Percentiles rank a stretch among this genome's conserved stretches.
phyloP scores from a whole-genome alignment of 768 basidiomycete species.

The Hortiboletus flavorubellus region DNA sequence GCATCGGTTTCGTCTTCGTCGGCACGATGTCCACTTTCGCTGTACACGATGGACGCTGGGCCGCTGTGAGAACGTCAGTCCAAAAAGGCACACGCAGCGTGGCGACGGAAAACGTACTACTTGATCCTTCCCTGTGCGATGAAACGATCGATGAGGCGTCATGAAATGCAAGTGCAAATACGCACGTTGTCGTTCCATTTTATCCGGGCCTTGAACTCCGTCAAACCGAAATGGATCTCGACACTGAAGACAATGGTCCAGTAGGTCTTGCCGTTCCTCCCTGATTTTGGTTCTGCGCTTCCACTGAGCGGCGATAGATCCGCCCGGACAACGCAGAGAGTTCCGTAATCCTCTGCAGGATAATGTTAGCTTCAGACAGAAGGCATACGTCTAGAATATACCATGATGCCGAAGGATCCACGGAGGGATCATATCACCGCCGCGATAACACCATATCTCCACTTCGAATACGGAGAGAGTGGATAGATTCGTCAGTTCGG shows the following conservation, averaged over 20 bases:
- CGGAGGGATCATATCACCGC: constrained; percentile 64
- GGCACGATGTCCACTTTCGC: constrained; percentile 69
- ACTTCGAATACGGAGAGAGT: constrained; percentile 80
- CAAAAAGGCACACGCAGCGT: neutral
- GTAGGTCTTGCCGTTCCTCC: constrained; percentile 64
- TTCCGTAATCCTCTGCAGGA: constrained; percentile 62
- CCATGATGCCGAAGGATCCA: constrained; percentile 65
- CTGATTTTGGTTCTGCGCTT: constrained; percentile 65
- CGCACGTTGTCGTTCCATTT: constrained; percentile 80
- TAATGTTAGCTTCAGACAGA: constrained; percentile 1
- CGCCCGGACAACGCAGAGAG: constrained; percentile 73
- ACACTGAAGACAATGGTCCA: constrained; percentile 85
- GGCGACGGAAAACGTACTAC: constrained; percentile 50
- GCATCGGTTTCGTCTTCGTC: constrained; percentile 71
- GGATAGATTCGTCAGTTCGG: constrained; percentile 71
- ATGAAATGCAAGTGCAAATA: neutral
- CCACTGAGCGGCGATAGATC: constrained; percentile 70
- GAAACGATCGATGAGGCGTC: neutral
- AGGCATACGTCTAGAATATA: constrained; percentile 10
- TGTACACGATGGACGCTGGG: constrained; percentile 78
- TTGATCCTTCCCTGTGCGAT: constrained; percentile 56
- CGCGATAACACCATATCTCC: constrained; percentile 81
- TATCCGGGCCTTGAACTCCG: constrained; percentile 78
- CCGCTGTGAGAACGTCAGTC: constrained; percentile 45
- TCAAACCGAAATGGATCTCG: constrained; percentile 79